Base-by-base conservation (phyloP, 2,329 filamentous ascomycete genomes). In the Fusarium subglutinans region DNA sequence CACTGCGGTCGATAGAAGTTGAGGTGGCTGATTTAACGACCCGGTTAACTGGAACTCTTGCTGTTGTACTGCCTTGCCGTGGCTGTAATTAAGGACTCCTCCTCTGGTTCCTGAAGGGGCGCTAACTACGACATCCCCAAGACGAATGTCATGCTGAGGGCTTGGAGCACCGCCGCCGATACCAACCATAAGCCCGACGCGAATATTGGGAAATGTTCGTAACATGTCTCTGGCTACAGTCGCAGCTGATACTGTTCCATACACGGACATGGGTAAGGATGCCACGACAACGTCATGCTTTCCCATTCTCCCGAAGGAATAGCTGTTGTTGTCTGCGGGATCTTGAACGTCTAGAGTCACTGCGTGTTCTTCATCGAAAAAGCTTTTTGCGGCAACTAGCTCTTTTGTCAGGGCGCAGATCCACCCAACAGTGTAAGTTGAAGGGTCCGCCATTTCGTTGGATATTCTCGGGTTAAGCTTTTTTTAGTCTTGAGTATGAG, bases 51-150 rank as follows among this genome's bases (percentile, higher is more conserved):
- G 17, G 18, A 54, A 54, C 7, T 6, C n/a, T 28, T 54, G n/a
- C 2, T 37, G 9, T 2, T 38, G 50, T 4, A 54, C 2, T 22
- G 3, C 3, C 33, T 54, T 54, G 2, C 33, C 50, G 3, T 18
- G 24, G 5, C 0, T 2, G 14, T 54, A 5, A 8, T 54, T 7
- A 12, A 54, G 3, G 5, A 54, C 50, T 4, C 24, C 33, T 0
- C 24, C 50, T 38, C 4, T 38, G 0, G 1, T 2, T 26, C 33
- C 24, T 2, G 18, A 28, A 6, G 18, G 50, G 3, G 22, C 7
- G 8, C 50, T 38, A 2, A 28, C 50, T 5, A 54, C 18, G 14
- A 54, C 18, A 17, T 54, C 50, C 8, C 50, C 50, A 28, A 38
- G 50, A 17, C 50, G 33, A 17, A 54, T 22, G 1, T 38, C 50